phyloP scores from a whole-genome alignment of 73 alveolate species.

The Paramecium caudatum region DNA sequence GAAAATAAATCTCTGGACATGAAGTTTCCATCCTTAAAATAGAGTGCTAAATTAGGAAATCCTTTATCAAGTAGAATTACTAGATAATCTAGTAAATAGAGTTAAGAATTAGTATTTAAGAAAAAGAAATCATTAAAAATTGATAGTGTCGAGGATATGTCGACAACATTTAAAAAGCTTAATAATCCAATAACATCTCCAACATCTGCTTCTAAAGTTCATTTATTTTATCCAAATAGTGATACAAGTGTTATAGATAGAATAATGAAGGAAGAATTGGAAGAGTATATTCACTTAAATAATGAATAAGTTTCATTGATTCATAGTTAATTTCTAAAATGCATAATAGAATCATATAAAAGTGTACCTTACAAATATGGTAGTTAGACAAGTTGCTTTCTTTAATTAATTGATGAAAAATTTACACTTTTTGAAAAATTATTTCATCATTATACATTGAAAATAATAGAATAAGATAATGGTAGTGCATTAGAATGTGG shows the following conservation, averaged over 20 bases:
- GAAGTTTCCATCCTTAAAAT: background rate
- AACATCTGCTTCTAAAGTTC: conserved; percentile 32
- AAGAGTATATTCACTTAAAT: background rate
- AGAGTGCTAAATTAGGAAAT: conserved; percentile 1
- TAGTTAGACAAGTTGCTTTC: background rate
- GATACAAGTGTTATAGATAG: conserved; percentile 37
- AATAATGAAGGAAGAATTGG: conserved; percentile 11
- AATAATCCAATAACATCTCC: conserved; percentile 54
- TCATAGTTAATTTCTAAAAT: background rate
- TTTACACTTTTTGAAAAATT: background rate
- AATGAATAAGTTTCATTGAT: background rate
- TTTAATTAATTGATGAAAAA: conserved; percentile 7
- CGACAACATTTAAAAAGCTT: conserved; percentile 9
- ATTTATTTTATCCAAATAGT: conserved; percentile 53
- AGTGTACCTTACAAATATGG: background rate
- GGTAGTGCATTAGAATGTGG: conserved; percentile 47
- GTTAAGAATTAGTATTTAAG: background rate
- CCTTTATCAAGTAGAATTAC: background rate
- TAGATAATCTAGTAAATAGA: background rate
- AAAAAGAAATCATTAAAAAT: conserved; percentile 2
- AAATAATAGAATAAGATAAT: conserved; percentile 23
- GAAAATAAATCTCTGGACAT: conserved; percentile 26
- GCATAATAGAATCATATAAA: background rate
- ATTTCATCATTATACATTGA: conserved; percentile 3
- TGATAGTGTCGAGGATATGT: conserved; percentile 23